phyloP scores from a whole-genome alignment of 2,329 filamentous ascomycete genomes.

The Elsinoe ampelina region DNA sequence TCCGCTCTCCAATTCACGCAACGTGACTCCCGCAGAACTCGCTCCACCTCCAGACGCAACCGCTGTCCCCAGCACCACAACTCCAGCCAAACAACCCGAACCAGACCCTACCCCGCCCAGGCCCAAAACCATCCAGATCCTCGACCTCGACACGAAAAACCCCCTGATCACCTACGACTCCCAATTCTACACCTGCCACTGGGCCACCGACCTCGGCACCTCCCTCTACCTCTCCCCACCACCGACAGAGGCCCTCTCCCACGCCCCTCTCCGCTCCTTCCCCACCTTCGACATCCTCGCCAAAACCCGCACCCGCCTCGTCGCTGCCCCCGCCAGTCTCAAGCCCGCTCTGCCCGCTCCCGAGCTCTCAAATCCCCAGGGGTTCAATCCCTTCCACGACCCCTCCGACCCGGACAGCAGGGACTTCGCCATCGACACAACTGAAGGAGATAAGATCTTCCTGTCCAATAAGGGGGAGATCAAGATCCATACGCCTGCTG shows the following conservation, averaged over 20 bases:
- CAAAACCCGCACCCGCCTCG: constrained; percentile 59
- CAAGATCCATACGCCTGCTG: constrained; percentile 13
- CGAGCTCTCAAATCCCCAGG: constrained; percentile 10
- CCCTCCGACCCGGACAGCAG: constrained; percentile 3
- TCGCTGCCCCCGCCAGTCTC: constrained; percentile 56
- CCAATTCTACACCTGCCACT: constrained; percentile 67
- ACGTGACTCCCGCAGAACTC: neutral
- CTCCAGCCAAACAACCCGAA: constrained; percentile 20
- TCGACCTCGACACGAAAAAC: constrained; percentile 68
- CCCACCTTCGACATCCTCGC: constrained; percentile 61
- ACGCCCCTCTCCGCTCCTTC: constrained; percentile 43
- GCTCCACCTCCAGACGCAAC: neutral
- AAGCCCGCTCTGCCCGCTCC: constrained; percentile 20
- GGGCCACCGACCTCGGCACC: constrained; percentile 76
- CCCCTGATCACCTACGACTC: constrained; percentile 75
- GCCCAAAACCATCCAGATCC: constrained; percentile 53
- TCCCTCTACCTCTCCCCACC: constrained; percentile 51
- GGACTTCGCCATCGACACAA: constrained; percentile 15
- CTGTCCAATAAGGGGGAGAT: constrained; percentile 7
- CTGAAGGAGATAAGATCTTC: constrained; percentile 15
- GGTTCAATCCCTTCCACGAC: constrained; percentile 14
- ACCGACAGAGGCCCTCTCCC: constrained; percentile 36
- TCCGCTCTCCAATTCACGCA: neutral
- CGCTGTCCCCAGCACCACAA: neutral
- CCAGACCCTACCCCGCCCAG: constrained; percentile 23